These are phyloP conservation scores for Astragalus glycyphyllos DNA, from an alignment of 306 rosid genomes.

Conservation along the genomic window DNA sequence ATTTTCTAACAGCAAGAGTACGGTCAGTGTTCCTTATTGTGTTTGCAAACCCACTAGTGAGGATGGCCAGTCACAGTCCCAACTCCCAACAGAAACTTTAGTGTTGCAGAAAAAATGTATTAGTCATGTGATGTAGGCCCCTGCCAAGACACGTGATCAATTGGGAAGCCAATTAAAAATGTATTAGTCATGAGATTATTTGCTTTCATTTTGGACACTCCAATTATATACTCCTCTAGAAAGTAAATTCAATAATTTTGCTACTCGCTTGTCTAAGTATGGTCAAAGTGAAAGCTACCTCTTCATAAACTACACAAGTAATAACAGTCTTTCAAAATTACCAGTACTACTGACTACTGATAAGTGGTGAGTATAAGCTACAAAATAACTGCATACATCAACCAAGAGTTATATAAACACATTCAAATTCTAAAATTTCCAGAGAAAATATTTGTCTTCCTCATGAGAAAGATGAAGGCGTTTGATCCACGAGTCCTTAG, in stretches of 20 bases:
- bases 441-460: slow-evolving; percentile 19
- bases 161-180: neutral
- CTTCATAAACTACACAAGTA: slow-evolving; percentile 1
- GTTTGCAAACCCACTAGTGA: slow-evolving; percentile 7
- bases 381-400: neutral
- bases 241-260: too few species aligned
- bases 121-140: neutral
- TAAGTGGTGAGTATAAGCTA: slow-evolving; percentile 4
- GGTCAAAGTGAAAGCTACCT: slow-evolving; percentile 13
- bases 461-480: neutral
- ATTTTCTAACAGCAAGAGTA: neutral
- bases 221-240: too few species aligned
- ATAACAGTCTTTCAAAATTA: slow-evolving; percentile 34
- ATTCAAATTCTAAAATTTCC: slow-evolving; percentile 5
- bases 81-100: slow-evolving; percentile 11
- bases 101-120: neutral
- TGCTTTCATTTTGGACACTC: too few species aligned
- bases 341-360: slow-evolving; percentile 2
- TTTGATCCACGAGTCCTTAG: slow-evolving; percentile 42
- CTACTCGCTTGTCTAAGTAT: neutral
- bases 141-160: neutral
- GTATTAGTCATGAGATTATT: too few species aligned
- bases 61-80: slow-evolving; percentile 4
- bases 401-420: slow-evolving; percentile 32
- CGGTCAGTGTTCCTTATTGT: neutral